Conservation (phyloP, 2,329 filamentous ascomycete genomes). For the Aspergillus fumigatiaffinis region DNA sequence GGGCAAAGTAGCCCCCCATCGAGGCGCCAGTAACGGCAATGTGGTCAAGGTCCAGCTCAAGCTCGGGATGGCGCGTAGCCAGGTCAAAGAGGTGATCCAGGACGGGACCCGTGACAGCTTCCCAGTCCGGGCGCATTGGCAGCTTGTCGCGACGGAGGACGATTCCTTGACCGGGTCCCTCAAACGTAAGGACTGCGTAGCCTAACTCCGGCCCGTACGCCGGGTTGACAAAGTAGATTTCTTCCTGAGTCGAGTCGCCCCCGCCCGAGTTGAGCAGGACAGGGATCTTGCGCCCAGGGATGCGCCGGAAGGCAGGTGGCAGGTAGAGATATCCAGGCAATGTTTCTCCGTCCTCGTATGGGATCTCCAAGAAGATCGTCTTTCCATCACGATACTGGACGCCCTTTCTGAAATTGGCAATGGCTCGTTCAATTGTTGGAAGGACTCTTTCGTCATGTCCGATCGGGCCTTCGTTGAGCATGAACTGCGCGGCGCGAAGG, state of each 20-base stretch:
- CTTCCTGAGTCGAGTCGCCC: conserved; percentile 38
- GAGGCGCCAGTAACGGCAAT: conserved; percentile 39
- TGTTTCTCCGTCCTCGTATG: conserved; percentile 34
- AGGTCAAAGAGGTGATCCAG: conserved; percentile 27
- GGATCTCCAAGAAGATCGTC: conserved; percentile 34
- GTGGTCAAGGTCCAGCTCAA: conserved; percentile 34
- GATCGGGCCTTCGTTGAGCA: conserved; percentile 18
- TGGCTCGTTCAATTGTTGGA: conserved; percentile 19
- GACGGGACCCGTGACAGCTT: conserved; percentile 30
- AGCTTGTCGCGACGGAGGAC: conserved; percentile 26
- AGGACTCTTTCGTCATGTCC: conserved; percentile 27
- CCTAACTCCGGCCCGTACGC: conserved; percentile 28
- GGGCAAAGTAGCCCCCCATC: conserved; percentile 46
- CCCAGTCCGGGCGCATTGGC: conserved; percentile 38
- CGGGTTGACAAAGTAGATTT: conserved; percentile 36
- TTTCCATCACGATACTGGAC: conserved; percentile 25
- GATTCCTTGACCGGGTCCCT: conserved; percentile 47
- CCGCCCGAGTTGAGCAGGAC: conserved; percentile 37
- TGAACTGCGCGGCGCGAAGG: conserved; percentile 34
- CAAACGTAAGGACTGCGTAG: conserved; percentile 45
- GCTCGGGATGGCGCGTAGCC: conserved; percentile 5
- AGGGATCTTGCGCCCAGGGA: conserved; percentile 28
- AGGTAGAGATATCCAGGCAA: conserved; percentile 37
- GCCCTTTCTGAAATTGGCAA: conserved; percentile 25
- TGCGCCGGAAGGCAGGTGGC: conserved; percentile 18